Conservation (phyloP, 2,329 filamentous ascomycete genomes). For the Fonsecaea nubica region DNA sequence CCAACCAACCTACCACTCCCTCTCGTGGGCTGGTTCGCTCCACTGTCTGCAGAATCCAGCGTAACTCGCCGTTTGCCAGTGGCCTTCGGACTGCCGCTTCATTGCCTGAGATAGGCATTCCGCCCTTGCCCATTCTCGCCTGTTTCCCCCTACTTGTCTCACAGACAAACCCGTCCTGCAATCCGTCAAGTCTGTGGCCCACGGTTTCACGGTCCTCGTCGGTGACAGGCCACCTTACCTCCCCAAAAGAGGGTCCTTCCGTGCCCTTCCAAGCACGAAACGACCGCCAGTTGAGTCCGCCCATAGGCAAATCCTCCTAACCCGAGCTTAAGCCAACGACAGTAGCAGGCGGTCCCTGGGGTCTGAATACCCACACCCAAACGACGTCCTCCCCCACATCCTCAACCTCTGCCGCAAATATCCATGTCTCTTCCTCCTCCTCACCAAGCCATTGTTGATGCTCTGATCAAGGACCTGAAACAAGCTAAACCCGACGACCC, state of each 20-base stretch:
- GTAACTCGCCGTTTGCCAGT: slow-evolving; percentile 11
- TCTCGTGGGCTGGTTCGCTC: slow-evolving; percentile 26
- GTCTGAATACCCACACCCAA: slow-evolving; percentile 19
- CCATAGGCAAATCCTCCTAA: slow-evolving; percentile 12
- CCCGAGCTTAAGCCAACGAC: slow-evolving; percentile 24
- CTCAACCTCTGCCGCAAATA: slow-evolving; percentile 27
- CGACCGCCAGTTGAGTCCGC: slow-evolving; percentile 16
- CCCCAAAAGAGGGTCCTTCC: slow-evolving; percentile 24
- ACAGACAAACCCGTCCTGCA: neutral
- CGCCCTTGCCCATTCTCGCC: slow-evolving; percentile 20
- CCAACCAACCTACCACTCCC: slow-evolving; percentile 12
- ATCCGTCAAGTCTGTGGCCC: slow-evolving; percentile 12
- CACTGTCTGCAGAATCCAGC: slow-evolving; percentile 12
- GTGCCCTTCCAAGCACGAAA: slow-evolving; percentile 24
- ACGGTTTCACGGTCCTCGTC: slow-evolving; percentile 21
- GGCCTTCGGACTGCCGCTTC: slow-evolving; percentile 8
- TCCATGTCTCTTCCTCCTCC: slow-evolving; percentile 58
- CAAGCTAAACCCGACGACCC: slow-evolving; percentile 67
- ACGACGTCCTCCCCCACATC: slow-evolving; percentile 32
- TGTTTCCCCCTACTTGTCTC: slow-evolving; percentile 5
- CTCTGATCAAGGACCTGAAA: slow-evolving; percentile 67
- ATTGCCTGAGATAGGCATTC: slow-evolving; percentile 25
- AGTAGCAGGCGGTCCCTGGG: slow-evolving; percentile 16
- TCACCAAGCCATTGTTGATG: slow-evolving; percentile 68
- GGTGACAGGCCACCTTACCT: slow-evolving; percentile 29